These are phyloP conservation scores for Tylopilus vinaceipallidus DNA, from an alignment of 768 basidiomycete species.

Conservation along the genomic window DNA sequence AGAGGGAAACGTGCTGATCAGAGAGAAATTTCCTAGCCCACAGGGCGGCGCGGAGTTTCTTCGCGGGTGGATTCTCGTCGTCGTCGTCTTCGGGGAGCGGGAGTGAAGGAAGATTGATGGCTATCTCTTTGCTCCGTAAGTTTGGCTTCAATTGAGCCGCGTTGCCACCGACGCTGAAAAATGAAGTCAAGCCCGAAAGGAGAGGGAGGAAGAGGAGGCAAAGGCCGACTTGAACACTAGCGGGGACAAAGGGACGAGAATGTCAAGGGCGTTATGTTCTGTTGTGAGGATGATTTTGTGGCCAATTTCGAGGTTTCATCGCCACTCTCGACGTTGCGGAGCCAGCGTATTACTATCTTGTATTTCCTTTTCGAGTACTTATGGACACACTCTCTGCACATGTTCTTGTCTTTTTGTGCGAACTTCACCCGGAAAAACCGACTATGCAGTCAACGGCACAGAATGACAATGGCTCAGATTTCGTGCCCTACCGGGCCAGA, in stretches of 20 bases:
- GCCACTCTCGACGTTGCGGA: slow-evolving; percentile 63
- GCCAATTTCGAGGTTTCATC: slow-evolving; percentile 32
- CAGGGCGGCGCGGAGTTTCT: slow-evolving; percentile 51
- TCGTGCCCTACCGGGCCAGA: no score
- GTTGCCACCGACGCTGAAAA: background rate
- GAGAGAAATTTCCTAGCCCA: slow-evolving; percentile 52
- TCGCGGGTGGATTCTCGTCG: slow-evolving; percentile 54
- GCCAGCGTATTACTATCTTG: no score
- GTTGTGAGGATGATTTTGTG: slow-evolving; percentile 1
- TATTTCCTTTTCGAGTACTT: no score
- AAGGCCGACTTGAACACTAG: slow-evolving; percentile 32
- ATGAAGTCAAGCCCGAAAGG: slow-evolving; percentile 12
- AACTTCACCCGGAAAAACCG: no score
- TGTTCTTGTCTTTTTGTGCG: no score
- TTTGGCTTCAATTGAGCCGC: slow-evolving; percentile 37
- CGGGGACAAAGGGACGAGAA: slow-evolving; percentile 22
- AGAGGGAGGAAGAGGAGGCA: slow-evolving; percentile 38
- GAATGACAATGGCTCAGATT: no score
- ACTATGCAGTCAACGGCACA: no score
- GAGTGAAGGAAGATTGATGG: slow-evolving; percentile 36
- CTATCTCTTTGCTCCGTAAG: slow-evolving; percentile 39
- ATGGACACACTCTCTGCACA: no score
- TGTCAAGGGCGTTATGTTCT: background rate
- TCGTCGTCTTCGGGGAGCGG: slow-evolving; percentile 39
- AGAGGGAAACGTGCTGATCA: slow-evolving; percentile 72